Percentiles rank a stretch among this genome's conserved stretches.
These are phyloP conservation scores for Panicum hallii DNA, from an alignment of 202 grass and related monocot genomes.

Conservation along the genomic window DNA sequence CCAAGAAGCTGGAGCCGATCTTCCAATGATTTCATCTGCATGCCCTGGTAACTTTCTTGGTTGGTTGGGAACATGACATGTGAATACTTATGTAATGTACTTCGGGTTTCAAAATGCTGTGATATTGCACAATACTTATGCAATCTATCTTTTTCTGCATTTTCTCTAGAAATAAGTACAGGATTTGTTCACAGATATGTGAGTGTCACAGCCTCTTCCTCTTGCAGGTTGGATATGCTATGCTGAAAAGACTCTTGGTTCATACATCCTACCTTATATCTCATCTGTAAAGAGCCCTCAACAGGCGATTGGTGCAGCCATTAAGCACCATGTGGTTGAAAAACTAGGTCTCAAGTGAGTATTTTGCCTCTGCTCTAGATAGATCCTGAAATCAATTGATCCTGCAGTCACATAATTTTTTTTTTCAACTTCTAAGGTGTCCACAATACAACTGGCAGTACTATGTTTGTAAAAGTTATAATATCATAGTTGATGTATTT, in stretches of 20 bases:
- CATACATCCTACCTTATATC: constrained; percentile 93
- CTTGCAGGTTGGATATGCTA: constrained; percentile 96
- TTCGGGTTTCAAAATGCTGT: constrained; percentile 8
- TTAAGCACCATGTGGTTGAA: constrained; percentile 83
- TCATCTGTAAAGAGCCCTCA: constrained; percentile 99
- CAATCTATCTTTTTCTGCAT: constrained; percentile 6
- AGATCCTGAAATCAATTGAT: constrained; percentile 35
- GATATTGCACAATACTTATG: neutral
- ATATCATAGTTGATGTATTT: neutral
- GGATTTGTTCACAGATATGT: neutral
- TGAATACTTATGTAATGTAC: constrained; percentile 3
- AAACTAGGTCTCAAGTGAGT: constrained; percentile 80
- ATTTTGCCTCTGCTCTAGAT: constrained; percentile 30
- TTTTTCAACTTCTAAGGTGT: neutral
- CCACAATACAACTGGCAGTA: neutral
- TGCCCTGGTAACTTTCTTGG: constrained; percentile 75
- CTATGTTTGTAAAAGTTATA: constrained; percentile 17
- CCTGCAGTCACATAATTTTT: neutral
- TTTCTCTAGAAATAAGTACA: constrained; percentile 11
- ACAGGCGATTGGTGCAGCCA: constrained; percentile 84
- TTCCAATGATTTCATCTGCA: constrained; percentile 90
- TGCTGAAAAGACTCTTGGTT: constrained; percentile 99
- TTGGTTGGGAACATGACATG: neutral
- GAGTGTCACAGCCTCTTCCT: constrained; percentile 8
- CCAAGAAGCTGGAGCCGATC: constrained; percentile 59